Evolutionary conservation across 345 rosid genomes (phyloP).

Genomic region (Dovyalis caffra): DNA sequence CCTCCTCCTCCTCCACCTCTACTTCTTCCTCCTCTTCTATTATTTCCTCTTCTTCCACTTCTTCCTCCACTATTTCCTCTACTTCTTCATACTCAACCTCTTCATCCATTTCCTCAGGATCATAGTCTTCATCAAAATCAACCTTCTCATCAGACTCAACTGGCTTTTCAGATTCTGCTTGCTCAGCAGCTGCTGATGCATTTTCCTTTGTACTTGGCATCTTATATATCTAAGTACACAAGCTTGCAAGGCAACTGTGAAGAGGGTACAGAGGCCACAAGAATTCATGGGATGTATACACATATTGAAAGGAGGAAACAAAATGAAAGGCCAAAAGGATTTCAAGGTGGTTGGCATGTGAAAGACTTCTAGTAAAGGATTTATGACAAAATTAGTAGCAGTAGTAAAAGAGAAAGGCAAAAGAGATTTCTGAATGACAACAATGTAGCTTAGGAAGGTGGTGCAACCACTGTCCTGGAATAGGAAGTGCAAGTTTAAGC

Average conservation of each 20-base stretch:
- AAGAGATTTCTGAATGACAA: slow-evolving; percentile 41
- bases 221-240: slow-evolving; percentile 62
- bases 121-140: slow-evolving; percentile 68
- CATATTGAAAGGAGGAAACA: slow-evolving; percentile 68
- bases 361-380: slow-evolving; percentile 25
- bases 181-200: slow-evolving; percentile 48
- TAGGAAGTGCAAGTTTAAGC: slow-evolving; percentile 36
- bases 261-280: slow-evolving; percentile 84
- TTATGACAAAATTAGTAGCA: slow-evolving; percentile 34
- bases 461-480: slow-evolving; percentile 39
- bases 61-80: slow-evolving; percentile 70
- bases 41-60: slow-evolving; percentile 56
- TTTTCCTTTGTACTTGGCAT: slow-evolving; percentile 75
- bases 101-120: slow-evolving; percentile 76
- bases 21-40: slow-evolving; percentile 46
- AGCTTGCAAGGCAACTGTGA: slow-evolving; percentile 82
- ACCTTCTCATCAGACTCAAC: slow-evolving; percentile 59
- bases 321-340: slow-evolving; percentile 77
- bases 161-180: slow-evolving; percentile 46
- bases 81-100: slow-evolving; percentile 82
- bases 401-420: slow-evolving; percentile 42
- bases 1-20: slow-evolving; percentile 23
- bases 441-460: slow-evolving; percentile 49
- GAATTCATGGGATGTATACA: slow-evolving; percentile 73
- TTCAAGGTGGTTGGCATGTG: slow-evolving; percentile 46